A percentile compares a stretch with the other conserved stretches of the same genome.
Evolutionary conservation across 2,329 filamentous ascomycete species (phyloP).

Genomic region (Cercospora sp.): DNA sequence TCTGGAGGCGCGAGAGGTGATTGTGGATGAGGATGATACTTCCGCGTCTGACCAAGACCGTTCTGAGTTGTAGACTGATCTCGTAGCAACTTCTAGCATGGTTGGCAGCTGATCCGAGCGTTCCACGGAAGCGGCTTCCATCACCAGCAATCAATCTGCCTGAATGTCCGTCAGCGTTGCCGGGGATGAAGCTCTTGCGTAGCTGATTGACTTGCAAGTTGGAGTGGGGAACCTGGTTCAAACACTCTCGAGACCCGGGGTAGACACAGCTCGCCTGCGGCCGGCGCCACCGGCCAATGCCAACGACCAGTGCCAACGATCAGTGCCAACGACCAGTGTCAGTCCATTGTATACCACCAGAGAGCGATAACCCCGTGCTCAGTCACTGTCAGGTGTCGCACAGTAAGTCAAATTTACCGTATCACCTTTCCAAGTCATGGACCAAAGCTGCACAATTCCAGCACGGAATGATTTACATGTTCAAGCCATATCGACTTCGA

Average conservation of each 20-base stretch:
- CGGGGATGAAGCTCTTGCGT: neutral
- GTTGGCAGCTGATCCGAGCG: neutral
- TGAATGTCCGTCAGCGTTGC: neutral
- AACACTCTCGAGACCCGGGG: neutral
- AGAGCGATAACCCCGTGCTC: neutral
- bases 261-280: neutral
- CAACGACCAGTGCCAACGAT: neutral
- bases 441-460: neutral
- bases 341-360: neutral
- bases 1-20: conserved; percentile 23
- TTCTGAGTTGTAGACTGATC: neutral
- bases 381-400: neutral
- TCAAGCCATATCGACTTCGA: neutral
- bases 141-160: neutral
- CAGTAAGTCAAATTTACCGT: neutral
- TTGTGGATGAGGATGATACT: conserved; percentile 6
- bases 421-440: neutral
- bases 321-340: neutral
- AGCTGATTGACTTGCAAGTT: neutral
- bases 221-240: neutral
- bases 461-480: neutral
- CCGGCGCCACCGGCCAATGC: neutral
- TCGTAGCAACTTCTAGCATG: neutral
- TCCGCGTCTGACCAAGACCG: neutral
- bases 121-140: neutral